phyloP scores from a whole-genome alignment of 2,329 filamentous ascomycete species.

The Ophiostoma ulmi region DNA sequence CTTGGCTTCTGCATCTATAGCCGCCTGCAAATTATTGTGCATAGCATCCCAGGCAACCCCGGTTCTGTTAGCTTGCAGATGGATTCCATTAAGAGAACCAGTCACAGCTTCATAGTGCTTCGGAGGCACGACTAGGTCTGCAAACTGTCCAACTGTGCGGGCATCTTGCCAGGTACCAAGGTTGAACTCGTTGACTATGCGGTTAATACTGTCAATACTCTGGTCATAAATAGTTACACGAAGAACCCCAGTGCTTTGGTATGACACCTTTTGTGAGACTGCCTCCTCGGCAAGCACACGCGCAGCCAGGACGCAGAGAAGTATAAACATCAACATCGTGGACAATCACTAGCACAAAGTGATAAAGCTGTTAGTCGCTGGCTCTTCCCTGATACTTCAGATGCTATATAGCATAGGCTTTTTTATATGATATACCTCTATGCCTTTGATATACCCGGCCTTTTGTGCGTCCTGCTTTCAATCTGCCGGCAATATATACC shows the following conservation, averaged over 20 bases:
- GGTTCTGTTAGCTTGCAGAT: background rate
- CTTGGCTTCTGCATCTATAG: background rate
- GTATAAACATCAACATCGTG: background rate
- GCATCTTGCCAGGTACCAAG: background rate
- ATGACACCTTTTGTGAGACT: background rate
- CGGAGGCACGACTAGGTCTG: background rate
- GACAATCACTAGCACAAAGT: background rate
- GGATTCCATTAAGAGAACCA: background rate
- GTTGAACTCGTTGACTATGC: background rate
- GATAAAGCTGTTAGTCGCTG: background rate
- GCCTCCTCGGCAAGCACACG: background rate
- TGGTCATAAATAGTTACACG: background rate
- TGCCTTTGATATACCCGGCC: background rate
- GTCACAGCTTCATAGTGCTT: background rate
- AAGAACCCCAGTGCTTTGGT: background rate
- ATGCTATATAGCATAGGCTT: background rate
- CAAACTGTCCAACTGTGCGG: background rate
- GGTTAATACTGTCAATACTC: background rate
- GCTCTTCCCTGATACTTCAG: background rate
- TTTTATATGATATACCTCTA: background rate
- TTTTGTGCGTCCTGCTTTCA: background rate
- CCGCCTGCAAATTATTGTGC: background rate
- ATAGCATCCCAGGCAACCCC: background rate
- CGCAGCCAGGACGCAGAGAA: background rate
- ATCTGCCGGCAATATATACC: background rate